A percentile compares a stretch with the other conserved stretches of the same genome.
phyloP scores from a whole-genome alignment of 2,329 filamentous ascomycete genomes.

The Fulvia fulva region DNA sequence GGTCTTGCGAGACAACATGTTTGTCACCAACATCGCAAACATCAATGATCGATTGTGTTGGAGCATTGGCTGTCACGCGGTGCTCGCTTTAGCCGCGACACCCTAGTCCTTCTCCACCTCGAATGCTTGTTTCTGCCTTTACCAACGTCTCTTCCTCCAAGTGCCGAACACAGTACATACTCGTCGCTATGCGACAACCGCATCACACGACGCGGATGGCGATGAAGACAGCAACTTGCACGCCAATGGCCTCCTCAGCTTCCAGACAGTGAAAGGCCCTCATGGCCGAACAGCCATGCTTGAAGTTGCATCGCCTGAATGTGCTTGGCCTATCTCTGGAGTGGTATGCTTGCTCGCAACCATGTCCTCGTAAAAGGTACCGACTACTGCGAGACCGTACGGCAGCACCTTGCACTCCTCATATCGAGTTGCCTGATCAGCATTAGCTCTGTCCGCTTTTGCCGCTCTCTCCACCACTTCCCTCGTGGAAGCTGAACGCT shows the following conservation, averaged over 20 bases:
- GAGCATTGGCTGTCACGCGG: neutral
- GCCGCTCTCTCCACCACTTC: neutral
- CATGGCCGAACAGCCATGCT: neutral
- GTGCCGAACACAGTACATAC: neutral
- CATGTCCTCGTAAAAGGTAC: neutral
- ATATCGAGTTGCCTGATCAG: neutral
- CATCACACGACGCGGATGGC: no score
- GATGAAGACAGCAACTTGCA: neutral
- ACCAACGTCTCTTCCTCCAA: neutral
- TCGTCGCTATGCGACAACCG: no score
- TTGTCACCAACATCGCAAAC: no score
- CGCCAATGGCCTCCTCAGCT: neutral
- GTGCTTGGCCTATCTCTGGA: neutral
- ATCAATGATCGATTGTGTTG: no score
- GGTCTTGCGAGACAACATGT: no score
- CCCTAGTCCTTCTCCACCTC: neutral
- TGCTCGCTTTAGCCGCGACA: neutral
- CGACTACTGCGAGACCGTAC: neutral
- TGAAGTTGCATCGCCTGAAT: neutral
- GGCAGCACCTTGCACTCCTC: neutral
- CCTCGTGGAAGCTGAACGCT: neutral
- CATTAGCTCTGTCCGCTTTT: neutral
- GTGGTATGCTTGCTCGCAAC: neutral
- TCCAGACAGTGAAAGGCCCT: neutral
- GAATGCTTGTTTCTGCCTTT: neutral